A percentile compares a stretch with the other conserved stretches of the same genome.
These are phyloP conservation scores for Pseudocercospora musae DNA, from an alignment of 2,329 filamentous ascomycete species.

Conservation along the genomic window DNA sequence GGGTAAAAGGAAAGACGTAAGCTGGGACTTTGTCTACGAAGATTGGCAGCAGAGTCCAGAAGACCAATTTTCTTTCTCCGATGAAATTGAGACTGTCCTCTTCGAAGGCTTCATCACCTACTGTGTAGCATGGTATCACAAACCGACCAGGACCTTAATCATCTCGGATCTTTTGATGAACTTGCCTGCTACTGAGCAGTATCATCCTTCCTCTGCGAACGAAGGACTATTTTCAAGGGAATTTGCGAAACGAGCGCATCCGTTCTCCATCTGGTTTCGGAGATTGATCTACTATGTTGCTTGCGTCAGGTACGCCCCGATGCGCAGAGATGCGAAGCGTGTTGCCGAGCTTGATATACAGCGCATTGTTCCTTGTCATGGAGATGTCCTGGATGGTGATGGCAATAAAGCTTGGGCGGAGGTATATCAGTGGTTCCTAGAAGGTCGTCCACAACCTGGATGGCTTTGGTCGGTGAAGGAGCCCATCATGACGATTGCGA, in stretches of 20 bases:
- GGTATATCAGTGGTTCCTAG: slow-evolving; percentile 16
- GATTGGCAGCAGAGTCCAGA: slow-evolving; percentile 4
- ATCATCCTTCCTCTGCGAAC: slow-evolving; percentile 1
- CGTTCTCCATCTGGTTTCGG: slow-evolving; percentile 12
- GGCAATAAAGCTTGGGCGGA: slow-evolving; percentile 11
- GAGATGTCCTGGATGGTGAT: slow-evolving; percentile 12
- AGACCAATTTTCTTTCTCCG: not conserved
- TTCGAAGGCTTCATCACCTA: slow-evolving; percentile 21
- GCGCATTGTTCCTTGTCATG: slow-evolving; percentile 16
- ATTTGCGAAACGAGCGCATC: slow-evolving; percentile 11
- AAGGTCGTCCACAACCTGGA: not conserved
- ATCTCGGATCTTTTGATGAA: slow-evolving; percentile 17
- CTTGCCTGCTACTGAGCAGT: slow-evolving; percentile 12
- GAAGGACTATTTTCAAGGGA: slow-evolving; percentile 6
- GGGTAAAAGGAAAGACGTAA: slow-evolving; percentile 14
- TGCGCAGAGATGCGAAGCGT: slow-evolving; percentile 14
- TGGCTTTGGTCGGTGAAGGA: slow-evolving; percentile 7
- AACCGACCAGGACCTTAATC: slow-evolving; percentile 14
- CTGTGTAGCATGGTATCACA: slow-evolving; percentile 18
- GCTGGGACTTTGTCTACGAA: slow-evolving; percentile 15
- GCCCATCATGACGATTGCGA: slow-evolving; percentile 11
- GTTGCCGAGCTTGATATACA: slow-evolving; percentile 15
- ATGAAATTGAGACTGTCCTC: slow-evolving; percentile 15
- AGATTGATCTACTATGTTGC: slow-evolving; percentile 19
- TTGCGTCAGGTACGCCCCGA: slow-evolving; percentile 8